Base-by-base conservation (phyloP, 2,329 filamentous ascomycete genomes). In the Teratosphaeria pseudoeucalypti region DNA sequence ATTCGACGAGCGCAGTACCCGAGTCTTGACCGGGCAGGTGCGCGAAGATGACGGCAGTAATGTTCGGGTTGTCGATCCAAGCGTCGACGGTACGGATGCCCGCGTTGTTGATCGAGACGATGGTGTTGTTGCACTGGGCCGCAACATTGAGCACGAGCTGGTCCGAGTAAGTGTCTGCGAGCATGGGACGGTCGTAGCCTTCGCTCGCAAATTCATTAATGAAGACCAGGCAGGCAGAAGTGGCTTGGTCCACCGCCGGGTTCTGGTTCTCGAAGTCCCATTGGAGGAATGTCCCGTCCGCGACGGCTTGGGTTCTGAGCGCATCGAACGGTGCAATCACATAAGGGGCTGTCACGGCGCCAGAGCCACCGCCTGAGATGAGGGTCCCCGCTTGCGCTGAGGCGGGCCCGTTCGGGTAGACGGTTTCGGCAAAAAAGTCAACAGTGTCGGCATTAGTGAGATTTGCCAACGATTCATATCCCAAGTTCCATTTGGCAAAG, bases 181-280 rank as follows among this genome's bases (percentile, higher is more conserved):
- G 79, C 75, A 97, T 96, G 68, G 91, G 91, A 57, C 94, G 86
- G 73, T 97, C 92, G 76, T 84, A 96, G 4, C 89, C 90, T 57
- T 97, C 94, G 57, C 92, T 92, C 2, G 87, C 83, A 70, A 92
- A 82, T 16, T 91, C 86, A 66, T 96, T 96, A 76, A 86, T 85
- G 79, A 87, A 92, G 63, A 84, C 71, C 9, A 85, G 80, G 19
- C 43, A 49, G 0, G 90, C 85, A 12, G 96, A 89, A 54, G 87
- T 90, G 74, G 88, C 82, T 74, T 82, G 82, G n/a, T 74, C 71
- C 4, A 82, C 82, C 3, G 10, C 43, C 6, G 43, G 43, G 7
- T 49, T n/a, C 10, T 23, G 43, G 16, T 19, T 23, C 10, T 49
- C 43, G 16, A 49, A 49, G 43, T 49, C 43, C 43, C 43, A 49